These are phyloP conservation scores for Cyanodermella asteris DNA, from an alignment of 2,329 filamentous ascomycete genomes.

Conservation along the genomic window DNA sequence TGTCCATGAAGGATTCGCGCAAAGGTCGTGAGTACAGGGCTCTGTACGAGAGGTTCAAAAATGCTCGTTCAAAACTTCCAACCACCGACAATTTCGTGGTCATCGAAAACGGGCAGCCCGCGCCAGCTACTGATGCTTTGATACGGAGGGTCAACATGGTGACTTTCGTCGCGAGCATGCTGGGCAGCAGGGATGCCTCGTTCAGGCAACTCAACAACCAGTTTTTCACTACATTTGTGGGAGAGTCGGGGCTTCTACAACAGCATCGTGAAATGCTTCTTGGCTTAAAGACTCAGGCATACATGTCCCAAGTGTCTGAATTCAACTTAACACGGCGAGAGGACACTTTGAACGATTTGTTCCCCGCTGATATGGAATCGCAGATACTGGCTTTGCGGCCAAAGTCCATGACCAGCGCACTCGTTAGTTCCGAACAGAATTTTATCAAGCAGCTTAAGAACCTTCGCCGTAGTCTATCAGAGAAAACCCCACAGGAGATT, in stretches of 20 bases:
- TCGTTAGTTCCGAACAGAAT: background rate
- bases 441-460: too few relatives aligned
- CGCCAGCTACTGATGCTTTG: too few relatives aligned
- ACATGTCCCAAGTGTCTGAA: constrained; percentile 37
- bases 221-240: constrained; percentile 42
- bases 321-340: constrained; percentile 32
- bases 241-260: constrained; percentile 34
- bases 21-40: too few relatives aligned
- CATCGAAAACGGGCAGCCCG: constrained; percentile 28
- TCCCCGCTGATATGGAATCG: constrained; percentile 34
- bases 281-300: constrained; percentile 45
- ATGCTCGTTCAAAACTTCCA: too few relatives aligned
- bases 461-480: too few relatives aligned
- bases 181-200: constrained; percentile 40
- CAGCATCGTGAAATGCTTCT: constrained; percentile 38
- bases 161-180: constrained; percentile 40
- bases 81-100: constrained; percentile 30
- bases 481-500: too few relatives aligned
- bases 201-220: constrained; percentile 41
- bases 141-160: constrained; percentile 43
- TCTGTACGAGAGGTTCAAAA: too few relatives aligned
- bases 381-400: too few relatives aligned
- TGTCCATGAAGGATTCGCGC: too few relatives aligned
- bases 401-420: too few relatives aligned
- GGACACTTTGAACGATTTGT: constrained; percentile 35